phyloP scores from a whole-genome alignment of 495 filamentous ascomycete genomes.

The Aspergillus affinis region DNA sequence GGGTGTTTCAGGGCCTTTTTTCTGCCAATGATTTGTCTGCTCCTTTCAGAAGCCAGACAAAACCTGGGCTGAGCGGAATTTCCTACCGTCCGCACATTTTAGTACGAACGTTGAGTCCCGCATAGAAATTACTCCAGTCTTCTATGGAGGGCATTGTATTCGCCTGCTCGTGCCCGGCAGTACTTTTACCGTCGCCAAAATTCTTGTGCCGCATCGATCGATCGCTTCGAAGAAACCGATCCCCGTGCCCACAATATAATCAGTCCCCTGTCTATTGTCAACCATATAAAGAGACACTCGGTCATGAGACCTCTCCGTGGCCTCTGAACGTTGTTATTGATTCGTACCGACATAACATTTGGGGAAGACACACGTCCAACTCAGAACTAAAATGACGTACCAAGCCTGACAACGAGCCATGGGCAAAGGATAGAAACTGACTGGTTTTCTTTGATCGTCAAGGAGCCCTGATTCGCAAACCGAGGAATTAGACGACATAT shows the following conservation, averaged over 20 bases:
- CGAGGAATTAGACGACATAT: conserved; percentile 56
- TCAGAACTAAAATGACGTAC: conserved; percentile 38
- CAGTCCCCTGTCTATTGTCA: conserved; percentile 10
- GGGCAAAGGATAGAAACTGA: conserved; percentile 18
- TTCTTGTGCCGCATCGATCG: conserved; percentile 17
- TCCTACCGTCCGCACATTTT: conserved; percentile 30
- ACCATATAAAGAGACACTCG: conserved; percentile 16
- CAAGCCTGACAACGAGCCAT: conserved; percentile 12
- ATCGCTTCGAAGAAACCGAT: conserved; percentile 15
- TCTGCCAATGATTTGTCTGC: conserved; percentile 17
- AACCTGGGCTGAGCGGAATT: conserved; percentile 24
- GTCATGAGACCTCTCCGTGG: conserved; percentile 19
- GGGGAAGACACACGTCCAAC: conserved; percentile 13
- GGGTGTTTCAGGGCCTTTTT: conserved; percentile 5
- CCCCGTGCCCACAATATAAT: conserved; percentile 16
- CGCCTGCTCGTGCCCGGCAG: conserved; percentile 17
- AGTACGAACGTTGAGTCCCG: conserved; percentile 32
- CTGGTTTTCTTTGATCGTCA: conserved; percentile 15
- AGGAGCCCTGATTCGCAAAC: conserved; percentile 54
- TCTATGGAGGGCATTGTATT: conserved; percentile 27
- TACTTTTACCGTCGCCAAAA: conserved; percentile 18
- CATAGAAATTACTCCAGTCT: conserved; percentile 26
- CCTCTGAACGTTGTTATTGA: conserved; percentile 20
- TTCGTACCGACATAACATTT: conserved; percentile 11
- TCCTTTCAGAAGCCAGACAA: conserved; percentile 15